Percentiles rank a stretch among this genome's conserved stretches.
Conservation (phyloP, 2,329 filamentous ascomycete genomes). For the Amylocarpus encephaloides region DNA sequence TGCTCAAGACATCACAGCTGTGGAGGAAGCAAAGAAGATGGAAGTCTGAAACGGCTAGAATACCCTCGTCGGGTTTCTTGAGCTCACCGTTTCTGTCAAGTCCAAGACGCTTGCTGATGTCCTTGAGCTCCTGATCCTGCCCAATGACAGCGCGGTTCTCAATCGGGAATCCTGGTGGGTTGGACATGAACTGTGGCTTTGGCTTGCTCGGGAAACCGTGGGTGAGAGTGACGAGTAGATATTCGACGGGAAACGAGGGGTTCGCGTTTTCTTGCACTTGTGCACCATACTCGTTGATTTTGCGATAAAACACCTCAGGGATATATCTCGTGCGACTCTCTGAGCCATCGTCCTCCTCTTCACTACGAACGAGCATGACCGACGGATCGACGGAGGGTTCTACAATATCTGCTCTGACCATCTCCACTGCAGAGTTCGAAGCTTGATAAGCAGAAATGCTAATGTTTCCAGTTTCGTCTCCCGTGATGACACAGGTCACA, state of each 20-base stretch:
- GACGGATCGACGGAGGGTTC: conserved; percentile 90
- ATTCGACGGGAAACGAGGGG: conserved; percentile 92
- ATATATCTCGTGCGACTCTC: conserved; percentile 76
- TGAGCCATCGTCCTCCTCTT: conserved; percentile 74
- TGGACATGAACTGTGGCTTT: conserved; percentile 66
- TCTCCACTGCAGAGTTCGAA: conserved; percentile 92
- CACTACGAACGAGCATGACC: conserved; percentile 89
- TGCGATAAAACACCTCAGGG: conserved; percentile 93
- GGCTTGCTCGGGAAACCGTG: conserved; percentile 86
- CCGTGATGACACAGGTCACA: conserved; percentile 92
- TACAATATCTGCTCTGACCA: conserved; percentile 91
- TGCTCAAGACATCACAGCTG: conserved; percentile 71
- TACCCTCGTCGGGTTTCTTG: conserved; percentile 54
- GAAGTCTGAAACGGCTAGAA: conserved; percentile 79
- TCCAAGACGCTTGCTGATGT: conserved; percentile 58
- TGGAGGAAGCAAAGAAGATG: conserved; percentile 87
- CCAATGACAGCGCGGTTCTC: conserved; percentile 88
- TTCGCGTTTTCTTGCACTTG: conserved; percentile 98
- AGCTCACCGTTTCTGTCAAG: conserved; percentile 49
- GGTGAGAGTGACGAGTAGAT: conserved; percentile 89
- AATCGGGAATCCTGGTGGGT: conserved; percentile 66
- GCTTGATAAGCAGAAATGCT: conserved; percentile 88
- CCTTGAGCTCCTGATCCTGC: conserved; percentile 71
- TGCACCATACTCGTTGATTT: conserved; percentile 91
- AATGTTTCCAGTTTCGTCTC: conserved; percentile 83